Conservation (phyloP, 73 alveolate genomes). For the Symbiodinium natans region DNA sequence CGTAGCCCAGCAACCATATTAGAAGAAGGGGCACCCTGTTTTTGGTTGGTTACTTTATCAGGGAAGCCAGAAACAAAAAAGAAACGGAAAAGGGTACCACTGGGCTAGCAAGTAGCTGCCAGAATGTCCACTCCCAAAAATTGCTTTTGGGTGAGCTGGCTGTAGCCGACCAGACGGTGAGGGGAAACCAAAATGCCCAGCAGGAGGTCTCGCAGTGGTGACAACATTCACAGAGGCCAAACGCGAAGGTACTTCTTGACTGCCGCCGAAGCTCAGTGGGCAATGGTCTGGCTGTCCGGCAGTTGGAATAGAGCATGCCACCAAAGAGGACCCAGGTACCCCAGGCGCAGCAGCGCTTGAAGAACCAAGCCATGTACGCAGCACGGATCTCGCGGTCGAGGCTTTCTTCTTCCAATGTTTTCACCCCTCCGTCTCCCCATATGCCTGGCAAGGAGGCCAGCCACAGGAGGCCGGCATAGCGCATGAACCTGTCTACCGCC, state of each 20-base stretch:
- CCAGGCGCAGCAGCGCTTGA: no score
- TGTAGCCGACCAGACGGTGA: background rate
- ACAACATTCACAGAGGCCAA: conserved; percentile 16
- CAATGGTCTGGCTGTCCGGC: background rate
- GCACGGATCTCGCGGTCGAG: background rate
- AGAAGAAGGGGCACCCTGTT: no score
- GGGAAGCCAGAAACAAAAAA: no score
- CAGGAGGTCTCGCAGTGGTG: background rate
- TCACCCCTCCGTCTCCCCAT: background rate
- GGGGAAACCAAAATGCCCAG: background rate
- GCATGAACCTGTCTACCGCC: no score
- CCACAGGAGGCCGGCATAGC: background rate
- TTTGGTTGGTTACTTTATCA: no score
- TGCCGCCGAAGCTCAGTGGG: background rate
- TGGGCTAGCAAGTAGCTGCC: background rate
- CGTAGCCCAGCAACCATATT: no score
- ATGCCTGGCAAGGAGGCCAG: conserved; percentile 33
- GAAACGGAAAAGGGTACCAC: no score
- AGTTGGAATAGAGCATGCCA: background rate
- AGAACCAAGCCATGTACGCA: background rate
- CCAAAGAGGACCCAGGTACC: background rate
- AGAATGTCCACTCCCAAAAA: background rate
- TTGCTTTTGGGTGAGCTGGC: conserved; percentile 21
- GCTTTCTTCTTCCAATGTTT: background rate
- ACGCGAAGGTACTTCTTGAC: background rate